Evolutionary conservation across 345 rosid species (phyloP), one percentile per base, ranked within the genome.

Genomic region (Dovyalis caffra): DNA sequence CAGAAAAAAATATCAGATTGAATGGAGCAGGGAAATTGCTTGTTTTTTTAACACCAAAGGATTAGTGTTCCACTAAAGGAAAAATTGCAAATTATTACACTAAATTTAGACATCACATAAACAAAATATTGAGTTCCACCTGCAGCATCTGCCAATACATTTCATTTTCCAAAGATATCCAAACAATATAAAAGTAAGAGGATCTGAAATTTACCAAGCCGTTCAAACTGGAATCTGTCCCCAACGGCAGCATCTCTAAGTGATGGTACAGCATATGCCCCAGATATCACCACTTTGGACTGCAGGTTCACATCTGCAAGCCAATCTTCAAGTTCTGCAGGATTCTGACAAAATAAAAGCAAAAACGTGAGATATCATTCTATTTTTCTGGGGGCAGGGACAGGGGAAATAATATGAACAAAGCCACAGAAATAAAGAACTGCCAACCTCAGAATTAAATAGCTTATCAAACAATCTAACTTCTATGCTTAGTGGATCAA

Each of bases 401-500:
- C 5, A 11, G 16, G 28, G 58, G 40, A 37, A 43, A 25, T 66
- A 31, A 65, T 21, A 56, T 34, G 2, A 34, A 57, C 26, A 47
- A 29, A 56, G 16, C 26, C 49, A 67, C 34, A 60, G 25, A 51
- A 77, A 31, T 4, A 57, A 47, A 64, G 29, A 72, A 65, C 31
- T 35, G 66, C 75, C 67, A 70, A 91, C 99, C 98, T 95, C 98
- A 2, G 93, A 89, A 68, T 86, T 85, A 43, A 95, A 95, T 70
- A 95, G 89, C 77, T 81, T 95, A 67, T 93, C 97, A 72, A 93
- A 95, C 86, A 95, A 87, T 83, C 97, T 88, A 78, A 95, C 98
- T 93, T 93, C 98, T 63, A 91, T 84, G 76, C 82, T 84, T 77
- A 93, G 79, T 34, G 97, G 98, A 65, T 87, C 76, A 69, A 77